These are phyloP conservation scores for Globisporangium parvum DNA, from an alignment of 352 stramenopile genomes.

Conservation along the genomic window DNA sequence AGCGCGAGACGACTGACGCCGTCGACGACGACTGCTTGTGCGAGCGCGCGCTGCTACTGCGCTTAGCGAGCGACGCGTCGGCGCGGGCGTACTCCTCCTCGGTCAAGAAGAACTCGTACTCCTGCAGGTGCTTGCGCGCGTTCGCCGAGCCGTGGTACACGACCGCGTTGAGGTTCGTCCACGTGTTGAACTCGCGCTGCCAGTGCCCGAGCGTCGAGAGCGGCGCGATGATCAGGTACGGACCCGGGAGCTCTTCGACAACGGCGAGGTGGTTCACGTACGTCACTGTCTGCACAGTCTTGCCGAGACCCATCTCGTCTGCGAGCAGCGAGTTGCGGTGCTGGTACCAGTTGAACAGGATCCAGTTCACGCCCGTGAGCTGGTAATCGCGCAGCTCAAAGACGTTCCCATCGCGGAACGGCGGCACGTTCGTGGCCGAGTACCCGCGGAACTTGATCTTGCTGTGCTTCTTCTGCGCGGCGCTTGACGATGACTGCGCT, in stretches of 20 bases:
- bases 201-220: constrained; percentile 98
- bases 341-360: constrained; percentile 98
- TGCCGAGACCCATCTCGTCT: constrained; percentile 98
- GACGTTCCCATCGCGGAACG: constrained; percentile 46
- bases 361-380: constrained; percentile 98
- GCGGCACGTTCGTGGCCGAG: constrained; percentile 43
- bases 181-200: constrained; percentile 93
- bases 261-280: constrained; percentile 95
- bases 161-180: constrained; percentile 98
- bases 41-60: not conserved
- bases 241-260: constrained; percentile 92
- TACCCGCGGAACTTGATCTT: constrained; percentile 77
- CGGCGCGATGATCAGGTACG: constrained; percentile 97
- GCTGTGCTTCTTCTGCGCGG: constrained; percentile 26
- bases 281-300: constrained; percentile 94
- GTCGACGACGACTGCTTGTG: constrained; percentile 3
- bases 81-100: constrained; percentile 37
- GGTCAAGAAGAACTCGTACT: constrained; percentile 93
- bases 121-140: constrained; percentile 87
- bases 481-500: constrained; percentile 10
- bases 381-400: constrained; percentile 98
- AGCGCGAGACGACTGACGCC: constrained; percentile 13
- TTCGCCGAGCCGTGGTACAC: constrained; percentile 96
- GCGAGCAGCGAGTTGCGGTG: constrained; percentile 97
- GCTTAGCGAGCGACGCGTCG: constrained; percentile 22